Evolutionary conservation across 805 yeast species (phyloP), one percentile per base, ranked within the genome.

Genomic region (Yarrowia phangngaensis): DNA sequence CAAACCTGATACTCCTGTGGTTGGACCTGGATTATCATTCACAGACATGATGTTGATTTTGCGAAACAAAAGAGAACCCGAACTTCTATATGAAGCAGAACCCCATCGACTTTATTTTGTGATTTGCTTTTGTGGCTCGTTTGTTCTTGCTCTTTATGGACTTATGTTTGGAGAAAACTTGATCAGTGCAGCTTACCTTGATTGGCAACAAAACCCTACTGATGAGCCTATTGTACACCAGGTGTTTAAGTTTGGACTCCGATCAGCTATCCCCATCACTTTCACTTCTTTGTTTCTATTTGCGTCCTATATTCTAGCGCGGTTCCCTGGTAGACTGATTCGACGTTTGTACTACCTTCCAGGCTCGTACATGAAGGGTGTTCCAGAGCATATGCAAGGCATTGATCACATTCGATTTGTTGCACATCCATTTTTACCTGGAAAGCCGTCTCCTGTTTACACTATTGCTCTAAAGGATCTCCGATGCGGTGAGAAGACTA

Each of bases 331-430:
- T 0, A 70, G 87, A 54, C 70, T 86, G 51, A 70, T 86, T 11
- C 72, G 94, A 58, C 70, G 90, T 59, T 81, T 86, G 63, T 82
- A 84, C 80, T 81, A 79, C 58, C 66, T 86, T 17, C 89, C 94
- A 3, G 66, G 64, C 2, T 4, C 35, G 1, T 29, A 22, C 13
- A 29, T 29, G 35, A 41, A 41, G 48, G 48, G 48, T 8, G 48
- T 30, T 29, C 35, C 48, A 6, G 45, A 26, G 7, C 45, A 38
- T 9, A 38, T 38, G 45, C 48, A 41, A 13, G 48, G 48, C 5
- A 60, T 57, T 24, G 79, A 78, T 52, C 73, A 76, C 50, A 64
- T 86, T 41, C 71, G 73, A 56, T 79, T 86, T 55, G 79, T 86
- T 2, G 74, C 88, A 3, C 88, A 86, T 61, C 89, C 95, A 2